Conservation (phyloP, 768 basidiomycete species). For the Sistotremastrum suecicum region DNA sequence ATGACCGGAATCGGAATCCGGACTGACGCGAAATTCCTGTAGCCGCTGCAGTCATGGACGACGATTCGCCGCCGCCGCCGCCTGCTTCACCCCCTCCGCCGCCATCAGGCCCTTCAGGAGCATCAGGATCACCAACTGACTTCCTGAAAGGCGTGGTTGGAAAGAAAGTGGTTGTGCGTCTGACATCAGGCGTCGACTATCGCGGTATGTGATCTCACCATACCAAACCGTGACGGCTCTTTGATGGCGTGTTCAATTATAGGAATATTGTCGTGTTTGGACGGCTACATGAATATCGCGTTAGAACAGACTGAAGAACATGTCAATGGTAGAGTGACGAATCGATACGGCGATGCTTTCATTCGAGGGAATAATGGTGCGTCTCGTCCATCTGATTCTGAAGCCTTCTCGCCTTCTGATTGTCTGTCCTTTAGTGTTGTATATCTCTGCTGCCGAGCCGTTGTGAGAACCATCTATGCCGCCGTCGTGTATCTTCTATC, state of each 20-base stretch:
- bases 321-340: constrained; percentile 76
- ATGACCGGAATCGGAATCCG: too few relatives aligned
- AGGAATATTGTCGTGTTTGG: constrained; percentile 91
- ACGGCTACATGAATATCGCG: constrained; percentile 99
- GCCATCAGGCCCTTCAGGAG: constrained; percentile 29
- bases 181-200: constrained; percentile 90
- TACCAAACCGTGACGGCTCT: background rate
- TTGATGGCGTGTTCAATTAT: background rate
- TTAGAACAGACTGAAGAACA: constrained; percentile 96
- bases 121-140: constrained; percentile 77
- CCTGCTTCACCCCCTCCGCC: constrained; percentile 26
- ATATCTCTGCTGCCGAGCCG: constrained; percentile 60
- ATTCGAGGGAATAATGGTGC: constrained; percentile 87
- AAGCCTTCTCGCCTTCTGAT: constrained; percentile 2
- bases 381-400: constrained; percentile 5
- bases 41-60: constrained; percentile 12
- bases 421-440: constrained; percentile 36
- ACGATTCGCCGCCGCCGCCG: constrained; percentile 10
- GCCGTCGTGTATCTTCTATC: background rate
- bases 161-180: constrained; percentile 84
- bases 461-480: constrained; percentile 20
- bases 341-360: constrained; percentile 90
- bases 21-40: too few relatives aligned
- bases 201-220: constrained; percentile 40
- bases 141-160: constrained; percentile 94